These are phyloP conservation scores for Chrysosporium queenslandicum DNA, from an alignment of 2,329 filamentous ascomycete species.

Conservation along the genomic window DNA sequence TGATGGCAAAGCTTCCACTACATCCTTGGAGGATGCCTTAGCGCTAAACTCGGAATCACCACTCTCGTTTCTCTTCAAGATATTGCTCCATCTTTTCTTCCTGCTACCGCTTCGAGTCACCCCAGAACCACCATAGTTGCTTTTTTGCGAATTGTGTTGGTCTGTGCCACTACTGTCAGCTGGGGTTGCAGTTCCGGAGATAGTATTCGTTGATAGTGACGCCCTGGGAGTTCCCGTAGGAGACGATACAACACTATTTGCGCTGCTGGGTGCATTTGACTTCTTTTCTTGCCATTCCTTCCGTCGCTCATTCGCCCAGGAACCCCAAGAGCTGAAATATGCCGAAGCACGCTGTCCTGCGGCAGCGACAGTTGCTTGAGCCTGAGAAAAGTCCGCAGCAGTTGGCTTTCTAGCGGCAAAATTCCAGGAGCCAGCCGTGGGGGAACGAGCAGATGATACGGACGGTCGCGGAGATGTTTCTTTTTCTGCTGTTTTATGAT, in stretches of 20 bases:
- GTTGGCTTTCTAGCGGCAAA: slow-evolving; percentile 27
- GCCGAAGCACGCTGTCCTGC: slow-evolving; percentile 49
- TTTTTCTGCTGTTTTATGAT: slow-evolving; percentile 22
- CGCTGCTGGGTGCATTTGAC: slow-evolving; percentile 9
- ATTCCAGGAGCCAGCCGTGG: slow-evolving; percentile 21
- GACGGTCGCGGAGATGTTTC: slow-evolving; percentile 22
- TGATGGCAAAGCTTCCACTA: not conserved
- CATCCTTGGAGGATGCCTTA: not conserved
- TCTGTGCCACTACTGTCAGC: slow-evolving; percentile 21
- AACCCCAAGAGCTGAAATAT: slow-evolving; percentile 54
- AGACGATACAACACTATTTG: slow-evolving; percentile 6
- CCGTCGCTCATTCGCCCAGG: slow-evolving; percentile 46
- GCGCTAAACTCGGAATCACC: not conserved
- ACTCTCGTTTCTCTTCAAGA: slow-evolving; percentile 22
- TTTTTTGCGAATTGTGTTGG: not conserved
- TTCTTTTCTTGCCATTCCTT: slow-evolving; percentile 39
- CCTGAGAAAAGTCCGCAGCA: slow-evolving; percentile 42
- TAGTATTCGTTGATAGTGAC: slow-evolving; percentile 6
- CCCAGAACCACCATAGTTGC: slow-evolving; percentile 9
- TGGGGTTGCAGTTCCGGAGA: not conserved
- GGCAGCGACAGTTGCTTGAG: slow-evolving; percentile 46
- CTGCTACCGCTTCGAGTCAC: not conserved
- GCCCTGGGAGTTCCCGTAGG: slow-evolving; percentile 5
- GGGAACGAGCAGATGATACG: slow-evolving; percentile 18
- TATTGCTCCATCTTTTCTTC: slow-evolving; percentile 30